phyloP scores from a whole-genome alignment of 306 rosid genomes.

The Vigna radiata region DNA sequence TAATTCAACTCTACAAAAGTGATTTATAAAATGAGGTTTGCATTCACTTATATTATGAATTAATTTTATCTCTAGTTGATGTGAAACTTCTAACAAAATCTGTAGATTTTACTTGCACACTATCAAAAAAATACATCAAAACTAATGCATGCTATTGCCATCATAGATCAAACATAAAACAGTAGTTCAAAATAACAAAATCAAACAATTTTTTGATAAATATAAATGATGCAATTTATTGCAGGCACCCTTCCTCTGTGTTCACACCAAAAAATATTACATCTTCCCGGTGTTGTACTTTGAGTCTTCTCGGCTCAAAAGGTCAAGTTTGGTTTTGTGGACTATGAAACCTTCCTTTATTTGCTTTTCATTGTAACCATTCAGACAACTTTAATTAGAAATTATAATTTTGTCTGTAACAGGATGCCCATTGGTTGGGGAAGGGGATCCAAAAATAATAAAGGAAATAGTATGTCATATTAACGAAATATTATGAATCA shows the following conservation, averaged over 20 bases:
- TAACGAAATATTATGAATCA: conserved; percentile 22
- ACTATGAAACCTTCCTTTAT: conserved; percentile 3
- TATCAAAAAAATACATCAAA: not conserved
- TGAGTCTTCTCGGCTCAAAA: conserved; percentile 15
- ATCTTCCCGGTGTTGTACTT: not conserved
- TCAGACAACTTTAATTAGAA: conserved; percentile 7
- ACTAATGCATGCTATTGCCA: not conserved
- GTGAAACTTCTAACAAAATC: not conserved
- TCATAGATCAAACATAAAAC: conserved; percentile 7
- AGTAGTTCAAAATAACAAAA: not conserved
- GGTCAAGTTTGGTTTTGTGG: not conserved
- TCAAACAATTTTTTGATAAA: not conserved
- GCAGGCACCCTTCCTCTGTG: not conserved
- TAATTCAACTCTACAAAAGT: too few relatives aligned
- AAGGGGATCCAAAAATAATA: not conserved
- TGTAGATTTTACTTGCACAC: not conserved
- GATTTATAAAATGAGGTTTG: too few relatives aligned
- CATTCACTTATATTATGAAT: too few relatives aligned
- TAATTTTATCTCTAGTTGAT: too few relatives aligned
- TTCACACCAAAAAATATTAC: conserved; percentile 1
- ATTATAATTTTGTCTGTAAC: not conserved
- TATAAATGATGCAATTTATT: not conserved
- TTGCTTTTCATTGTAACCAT: conserved; percentile 26
- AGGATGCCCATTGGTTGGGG: not conserved
- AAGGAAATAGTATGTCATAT: not conserved